A percentile compares a stretch with the other conserved stretches of the same genome.
phyloP scores from a whole-genome alignment of 495 filamentous ascomycete species.

The Poronia punctata region DNA sequence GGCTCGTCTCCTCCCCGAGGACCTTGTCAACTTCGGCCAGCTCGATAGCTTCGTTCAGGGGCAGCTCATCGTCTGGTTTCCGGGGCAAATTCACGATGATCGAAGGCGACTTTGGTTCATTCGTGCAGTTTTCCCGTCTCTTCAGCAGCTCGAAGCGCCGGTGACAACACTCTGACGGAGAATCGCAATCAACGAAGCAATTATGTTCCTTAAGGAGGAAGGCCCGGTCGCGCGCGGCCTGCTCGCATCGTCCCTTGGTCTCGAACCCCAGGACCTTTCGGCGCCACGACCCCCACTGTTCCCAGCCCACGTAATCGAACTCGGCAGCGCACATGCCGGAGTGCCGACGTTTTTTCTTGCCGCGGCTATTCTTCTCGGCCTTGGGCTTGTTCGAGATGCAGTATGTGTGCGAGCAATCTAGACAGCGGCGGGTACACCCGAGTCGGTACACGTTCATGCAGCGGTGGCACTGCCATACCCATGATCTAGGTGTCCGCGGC shows the following conservation, averaged over 20 bases:
- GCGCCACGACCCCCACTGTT: slow-evolving; percentile 31
- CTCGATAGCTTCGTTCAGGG: slow-evolving; percentile 4
- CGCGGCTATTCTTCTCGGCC: slow-evolving; percentile 2
- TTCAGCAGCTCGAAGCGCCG: slow-evolving; percentile 14
- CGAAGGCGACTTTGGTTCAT: slow-evolving; percentile 1
- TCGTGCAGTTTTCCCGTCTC: slow-evolving; percentile 4
- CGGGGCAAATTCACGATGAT: background rate
- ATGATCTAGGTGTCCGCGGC: slow-evolving; percentile 26
- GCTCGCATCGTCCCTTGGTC: slow-evolving; percentile 4
- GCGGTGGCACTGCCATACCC: slow-evolving; percentile 40
- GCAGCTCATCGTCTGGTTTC: slow-evolving; percentile 11
- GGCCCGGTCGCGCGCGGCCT: slow-evolving; percentile 12
- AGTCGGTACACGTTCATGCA: slow-evolving; percentile 33
- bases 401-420: slow-evolving; percentile 37
- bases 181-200: slow-evolving; percentile 40
- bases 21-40: background rate
- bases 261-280: slow-evolving; percentile 25
- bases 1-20: slow-evolving; percentile 1
- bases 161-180: slow-evolving; percentile 35
- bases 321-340: slow-evolving; percentile 22
- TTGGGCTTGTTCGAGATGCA: slow-evolving; percentile 21
- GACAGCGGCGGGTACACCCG: slow-evolving; percentile 38
- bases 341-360: slow-evolving; percentile 12
- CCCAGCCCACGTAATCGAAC: slow-evolving; percentile 40
- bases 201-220: slow-evolving; percentile 21